Evolutionary conservation across 2,329 filamentous ascomycete genomes (phyloP), one percentile per base, ranked within the genome.

Genomic region (Trichoderma sp.): DNA sequence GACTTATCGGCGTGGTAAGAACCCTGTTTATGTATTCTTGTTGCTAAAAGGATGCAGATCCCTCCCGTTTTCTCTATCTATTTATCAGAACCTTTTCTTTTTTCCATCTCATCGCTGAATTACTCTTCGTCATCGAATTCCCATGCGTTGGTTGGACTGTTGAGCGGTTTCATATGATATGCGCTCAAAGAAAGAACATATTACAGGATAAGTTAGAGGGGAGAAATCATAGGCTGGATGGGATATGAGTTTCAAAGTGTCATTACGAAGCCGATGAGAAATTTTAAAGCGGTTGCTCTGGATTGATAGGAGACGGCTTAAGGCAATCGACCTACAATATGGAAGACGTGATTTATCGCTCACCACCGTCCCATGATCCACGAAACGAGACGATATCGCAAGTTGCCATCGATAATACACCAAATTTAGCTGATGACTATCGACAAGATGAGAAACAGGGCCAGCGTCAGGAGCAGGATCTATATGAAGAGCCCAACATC

Each of bases 381-480:
- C 60, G 41, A 9, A 16, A 45, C 8, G 71, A 65, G 29, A 31
- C 21, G 29, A 56, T 38, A 56, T 73, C 60, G 11, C 60, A 41
- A 21, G 21, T 29, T 9, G 7, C 60, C 24, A 14, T 56, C 11
- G 31, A 65, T 9, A 35, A 59, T 16, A n/a, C 29, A 8, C 41
- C 21, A 27, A 11, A 3, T 53, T 2, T 8, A 53, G n/a, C 27
- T 16, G 59, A 38, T 45, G 6, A 38, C 1, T 38, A 38, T 53
- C 29, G 14, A 27, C 41, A 41, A n/a, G 63, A 38, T 29, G 71
- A 65, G 16, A 68, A 74, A 16, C 29, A 31, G 8, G 14, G 8
- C 29, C 29, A 53, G 21, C 21, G 33, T 41, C 62, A 50, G 33
- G 27, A 76, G 21, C 76, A 78, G 56, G 62, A 78, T 50, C 78